These are phyloP conservation scores for Pleodorina starrii DNA, from an alignment of 139 green algal genomes.

Conservation along the genomic window DNA sequence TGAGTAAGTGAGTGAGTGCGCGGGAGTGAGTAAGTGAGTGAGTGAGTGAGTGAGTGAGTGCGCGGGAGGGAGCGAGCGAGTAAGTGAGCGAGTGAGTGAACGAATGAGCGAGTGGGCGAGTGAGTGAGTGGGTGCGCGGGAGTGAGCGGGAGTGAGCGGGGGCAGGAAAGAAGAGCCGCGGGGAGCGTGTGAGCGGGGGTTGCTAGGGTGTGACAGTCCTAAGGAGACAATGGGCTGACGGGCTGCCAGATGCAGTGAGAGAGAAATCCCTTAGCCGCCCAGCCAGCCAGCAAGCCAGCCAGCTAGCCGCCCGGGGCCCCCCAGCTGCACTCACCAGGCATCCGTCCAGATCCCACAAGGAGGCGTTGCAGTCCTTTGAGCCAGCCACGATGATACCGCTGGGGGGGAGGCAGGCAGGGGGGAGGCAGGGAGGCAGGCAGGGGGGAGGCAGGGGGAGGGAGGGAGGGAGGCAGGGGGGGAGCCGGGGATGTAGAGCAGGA, in stretches of 20 bases:
- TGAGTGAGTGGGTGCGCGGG: background rate
- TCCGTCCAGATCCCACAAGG: slow-evolving; percentile 77
- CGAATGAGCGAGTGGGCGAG: background rate
- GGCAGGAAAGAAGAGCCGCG: no score
- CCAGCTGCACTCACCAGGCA: slow-evolving; percentile 30
- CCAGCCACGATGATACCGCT: slow-evolving; percentile 71
- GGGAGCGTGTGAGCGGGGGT: no score
- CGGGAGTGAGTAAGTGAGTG: background rate
- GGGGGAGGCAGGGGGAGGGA: background rate
- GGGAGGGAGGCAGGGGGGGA: background rate
- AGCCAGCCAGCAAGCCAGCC: no score
- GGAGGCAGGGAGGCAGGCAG: background rate
- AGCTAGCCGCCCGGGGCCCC: no score
- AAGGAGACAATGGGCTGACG: no score
- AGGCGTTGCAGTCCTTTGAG: slow-evolving; percentile 73
- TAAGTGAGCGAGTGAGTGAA: background rate
- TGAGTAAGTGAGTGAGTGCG: background rate
- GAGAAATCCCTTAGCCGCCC: no score
- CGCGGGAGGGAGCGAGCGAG: no score
- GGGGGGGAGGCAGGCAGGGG: background rate
- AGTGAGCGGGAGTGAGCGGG: background rate
- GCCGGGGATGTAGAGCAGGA: no score
- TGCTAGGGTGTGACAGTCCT: no score
- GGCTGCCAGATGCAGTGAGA: no score
- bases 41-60: background rate